Evolutionary conservation across 192 early-diverging fungal genomes (phyloP).

Genomic region (Gonapodya prolifera): DNA sequence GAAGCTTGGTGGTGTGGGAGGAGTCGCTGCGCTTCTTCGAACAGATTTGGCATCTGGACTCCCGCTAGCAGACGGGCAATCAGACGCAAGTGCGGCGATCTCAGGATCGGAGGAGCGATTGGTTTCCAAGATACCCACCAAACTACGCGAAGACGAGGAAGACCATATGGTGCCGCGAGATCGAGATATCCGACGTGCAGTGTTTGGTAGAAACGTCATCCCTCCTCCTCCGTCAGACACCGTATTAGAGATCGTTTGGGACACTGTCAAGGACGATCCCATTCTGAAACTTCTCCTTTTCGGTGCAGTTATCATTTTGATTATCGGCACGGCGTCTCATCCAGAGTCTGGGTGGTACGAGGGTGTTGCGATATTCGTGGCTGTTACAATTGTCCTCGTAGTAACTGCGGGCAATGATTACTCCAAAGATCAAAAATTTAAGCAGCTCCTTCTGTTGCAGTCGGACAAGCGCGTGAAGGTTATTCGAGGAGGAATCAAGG

Average conservation of each 20-base stretch:
- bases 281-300: constrained; percentile 44
- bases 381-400: constrained; percentile 38
- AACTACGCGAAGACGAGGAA: constrained; percentile 2
- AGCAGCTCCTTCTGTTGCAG: constrained; percentile 40
- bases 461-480: constrained; percentile 40
- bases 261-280: constrained; percentile 40
- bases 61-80: constrained; percentile 4
- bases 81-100: constrained; percentile 4
- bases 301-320: constrained; percentile 33
- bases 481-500: constrained; percentile 32
- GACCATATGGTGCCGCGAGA: constrained; percentile 24
- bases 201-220: constrained; percentile 35
- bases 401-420: constrained; percentile 50
- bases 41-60: constrained; percentile 30
- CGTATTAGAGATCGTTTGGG: constrained; percentile 37
- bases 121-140: not conserved
- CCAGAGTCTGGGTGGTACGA: constrained; percentile 35
- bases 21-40: constrained; percentile 24
- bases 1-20: constrained; percentile 35
- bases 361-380: constrained; percentile 40
- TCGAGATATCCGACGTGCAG: constrained; percentile 15
- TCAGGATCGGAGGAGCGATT: not conserved
- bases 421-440: constrained; percentile 46
- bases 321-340: constrained; percentile 36
- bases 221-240: constrained; percentile 39